These are phyloP conservation scores for Spinacia oleracea DNA, from an alignment of 179 eudicot species.

Conservation along the genomic window DNA sequence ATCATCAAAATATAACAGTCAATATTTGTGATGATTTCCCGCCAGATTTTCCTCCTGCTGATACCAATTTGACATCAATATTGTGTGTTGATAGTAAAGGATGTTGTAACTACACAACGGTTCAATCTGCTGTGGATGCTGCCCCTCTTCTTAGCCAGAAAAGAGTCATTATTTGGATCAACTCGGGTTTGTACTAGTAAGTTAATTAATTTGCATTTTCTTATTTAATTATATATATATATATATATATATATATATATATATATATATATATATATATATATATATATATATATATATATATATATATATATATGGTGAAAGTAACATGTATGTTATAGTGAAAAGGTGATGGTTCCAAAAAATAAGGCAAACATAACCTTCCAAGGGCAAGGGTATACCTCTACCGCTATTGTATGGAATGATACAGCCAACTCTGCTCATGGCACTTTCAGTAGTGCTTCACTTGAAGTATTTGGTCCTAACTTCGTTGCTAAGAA, in stretches of 20 bases:
- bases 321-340: slow-evolving; percentile 20
- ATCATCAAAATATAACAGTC: not conserved
- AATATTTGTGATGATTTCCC: slow-evolving; percentile 72
- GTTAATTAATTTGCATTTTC: slow-evolving; percentile 19
- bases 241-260: too few species aligned
- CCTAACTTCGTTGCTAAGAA: slow-evolving; percentile 83
- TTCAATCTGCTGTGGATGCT: slow-evolving; percentile 79
- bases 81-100: slow-evolving; percentile 82
- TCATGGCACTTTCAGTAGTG: slow-evolving; percentile 77
- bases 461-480: slow-evolving; percentile 78
- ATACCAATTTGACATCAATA: slow-evolving; percentile 53
- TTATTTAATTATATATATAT: too few species aligned
- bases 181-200: slow-evolving; percentile 76
- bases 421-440: slow-evolving; percentile 89
- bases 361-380: slow-evolving; percentile 78
- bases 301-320: too few species aligned
- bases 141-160: slow-evolving; percentile 54
- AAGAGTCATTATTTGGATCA: slow-evolving; percentile 71
- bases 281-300: too few species aligned
- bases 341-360: slow-evolving; percentile 74
- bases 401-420: slow-evolving; percentile 79
- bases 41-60: slow-evolving; percentile 64
- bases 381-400: slow-evolving; percentile 90
- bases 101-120: slow-evolving; percentile 83
- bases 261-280: too few species aligned